phyloP scores from a whole-genome alignment of 257 asterid species.

The Primulina eburnea region DNA sequence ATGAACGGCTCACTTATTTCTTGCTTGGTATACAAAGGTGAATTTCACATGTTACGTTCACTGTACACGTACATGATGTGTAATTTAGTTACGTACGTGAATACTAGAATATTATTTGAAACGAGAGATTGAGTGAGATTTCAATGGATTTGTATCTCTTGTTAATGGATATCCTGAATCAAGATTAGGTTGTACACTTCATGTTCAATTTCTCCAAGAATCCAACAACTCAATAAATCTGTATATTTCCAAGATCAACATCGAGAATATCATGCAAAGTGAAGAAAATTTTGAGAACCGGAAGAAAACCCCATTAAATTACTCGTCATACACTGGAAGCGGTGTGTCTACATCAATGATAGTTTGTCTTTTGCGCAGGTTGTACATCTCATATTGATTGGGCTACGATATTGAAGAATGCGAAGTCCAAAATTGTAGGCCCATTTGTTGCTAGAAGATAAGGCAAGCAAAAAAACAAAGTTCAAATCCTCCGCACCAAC shows the following conservation, averaged over 20 bases:
- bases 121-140: not conserved
- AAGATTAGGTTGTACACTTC: no score
- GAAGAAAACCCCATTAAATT: no score
- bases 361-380: no score
- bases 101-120: not conserved
- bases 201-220: not conserved
- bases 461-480: conserved; percentile 20
- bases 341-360: no score
- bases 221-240: not conserved
- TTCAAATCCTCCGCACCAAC: conserved; percentile 6
- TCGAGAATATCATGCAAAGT: no score
- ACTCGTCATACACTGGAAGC: no score
- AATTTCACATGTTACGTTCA: not conserved
- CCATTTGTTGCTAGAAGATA: conserved; percentile 27
- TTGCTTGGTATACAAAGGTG: not conserved
- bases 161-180: no score
- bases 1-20: not conserved
- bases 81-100: not conserved
- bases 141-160: not conserved
- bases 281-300: no score
- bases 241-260: no score
- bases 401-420: no score
- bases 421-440: not conserved
- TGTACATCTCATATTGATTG: no score
- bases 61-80: not conserved